Evolutionary conservation across 2,329 filamentous ascomycete species (phyloP), one percentile per base, ranked within the genome.

Genomic region (Juglanconis juglandina): DNA sequence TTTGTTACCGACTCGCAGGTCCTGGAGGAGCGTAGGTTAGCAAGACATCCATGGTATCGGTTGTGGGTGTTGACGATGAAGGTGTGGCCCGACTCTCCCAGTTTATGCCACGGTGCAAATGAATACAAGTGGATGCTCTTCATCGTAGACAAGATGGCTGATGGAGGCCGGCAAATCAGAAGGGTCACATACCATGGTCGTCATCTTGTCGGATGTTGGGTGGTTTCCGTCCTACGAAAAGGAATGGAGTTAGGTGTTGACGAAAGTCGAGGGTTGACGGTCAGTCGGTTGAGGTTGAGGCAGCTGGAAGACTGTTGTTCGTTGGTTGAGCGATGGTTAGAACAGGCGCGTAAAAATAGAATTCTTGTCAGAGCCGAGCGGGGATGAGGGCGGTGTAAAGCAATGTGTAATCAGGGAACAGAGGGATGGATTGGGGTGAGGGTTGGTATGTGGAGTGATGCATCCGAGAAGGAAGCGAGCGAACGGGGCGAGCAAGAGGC

Each of bases 1-100:
- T 76, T 99, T 98, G 78, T 98, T 98, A 79, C 95, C 95, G 79
- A 99, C 95, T 73, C 95, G 92, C 72, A 99, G 88, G 87, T 99
- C 95, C 94, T 98, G 71, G 39, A 63, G 30, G 7, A 53, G 33
- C 4, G 8, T 5, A 33, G 47, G 46, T 66, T 56, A 67, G 63
- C 53, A 8, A 44, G 24, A 41, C n/a, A 47, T 34, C 32, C 14
- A 33, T 37, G 33, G 17, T n/a, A 8, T 7, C 13, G 24, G 24
- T 24, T 24, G 24, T 24, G 24, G 24, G 24, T 24, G 24, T 24
- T 24, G 24, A 24, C 24, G 24, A 24, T 24, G 24, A 2, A 24
- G 24, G 1, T 24, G 24, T 24, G 24, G 24, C 24, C 24, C 24
- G 24, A 24, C 24, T 24, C 24, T 24, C 24, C 24, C 24, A 24